A percentile compares a stretch with the other conserved stretches of the same genome.
Conservation (phyloP, 441 rosid species). For the Heliophila coronopifolia region DNA sequence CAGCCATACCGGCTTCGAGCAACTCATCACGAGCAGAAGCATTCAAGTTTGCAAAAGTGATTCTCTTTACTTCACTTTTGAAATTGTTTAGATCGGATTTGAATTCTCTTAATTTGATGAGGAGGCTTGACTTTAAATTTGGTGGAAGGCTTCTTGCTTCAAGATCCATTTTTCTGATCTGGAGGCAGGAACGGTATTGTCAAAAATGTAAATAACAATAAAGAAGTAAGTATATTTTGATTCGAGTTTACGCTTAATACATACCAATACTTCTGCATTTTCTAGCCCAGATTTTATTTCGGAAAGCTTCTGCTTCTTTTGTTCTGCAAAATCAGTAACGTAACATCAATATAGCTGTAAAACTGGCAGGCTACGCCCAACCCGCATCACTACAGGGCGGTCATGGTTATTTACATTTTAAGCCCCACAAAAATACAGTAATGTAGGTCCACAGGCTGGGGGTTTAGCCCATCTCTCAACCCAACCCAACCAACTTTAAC, state of each 20-base stretch:
- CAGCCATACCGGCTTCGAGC: conserved; percentile 89
- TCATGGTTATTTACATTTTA: no score
- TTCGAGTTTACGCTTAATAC: no score
- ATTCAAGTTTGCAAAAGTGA: conserved; percentile 51
- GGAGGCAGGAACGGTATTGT: no score
- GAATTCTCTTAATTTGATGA: conserved; percentile 59
- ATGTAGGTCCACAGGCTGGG: no score
- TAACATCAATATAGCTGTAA: no score
- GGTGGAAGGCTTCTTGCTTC: conserved; percentile 70
- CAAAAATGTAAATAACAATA: no score
- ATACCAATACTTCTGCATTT: conserved; percentile 80
- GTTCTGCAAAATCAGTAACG: conserved; percentile 36
- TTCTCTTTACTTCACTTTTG: conserved; percentile 72
- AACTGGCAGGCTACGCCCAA: no score
- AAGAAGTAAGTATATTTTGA: no score
- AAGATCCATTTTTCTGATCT: conserved; percentile 73
- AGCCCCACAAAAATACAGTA: no score
- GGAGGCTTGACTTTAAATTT: conserved; percentile 51
- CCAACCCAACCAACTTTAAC: no score
- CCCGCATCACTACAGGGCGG: no score
- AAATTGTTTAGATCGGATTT: conserved; percentile 63
- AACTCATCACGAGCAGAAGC: conserved; percentile 72
- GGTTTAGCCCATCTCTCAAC: no score
- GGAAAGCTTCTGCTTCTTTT: conserved; percentile 43
- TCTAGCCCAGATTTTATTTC: conserved; percentile 72